Evolutionary conservation across 2,329 filamentous ascomycete species (phyloP).

Genomic region (Sclerotinia borealis): DNA sequence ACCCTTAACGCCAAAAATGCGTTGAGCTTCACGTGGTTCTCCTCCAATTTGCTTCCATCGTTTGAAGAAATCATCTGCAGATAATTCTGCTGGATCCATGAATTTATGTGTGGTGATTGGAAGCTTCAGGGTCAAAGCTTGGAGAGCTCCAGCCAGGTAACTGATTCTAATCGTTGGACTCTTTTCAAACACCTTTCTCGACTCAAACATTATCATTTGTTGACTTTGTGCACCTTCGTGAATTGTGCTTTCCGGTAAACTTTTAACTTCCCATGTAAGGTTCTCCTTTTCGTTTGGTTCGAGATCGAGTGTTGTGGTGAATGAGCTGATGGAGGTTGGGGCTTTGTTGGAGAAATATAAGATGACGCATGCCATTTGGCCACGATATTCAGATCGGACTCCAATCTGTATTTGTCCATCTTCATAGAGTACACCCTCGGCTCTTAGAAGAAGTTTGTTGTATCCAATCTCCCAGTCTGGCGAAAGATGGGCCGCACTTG

Average conservation of each 20-base stretch:
- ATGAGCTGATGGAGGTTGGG: constrained; percentile 74
- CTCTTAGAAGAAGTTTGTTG: constrained; percentile 69
- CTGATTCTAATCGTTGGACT: constrained; percentile 89
- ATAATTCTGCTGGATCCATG: constrained; percentile 85
- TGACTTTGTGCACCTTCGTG: constrained; percentile 71
- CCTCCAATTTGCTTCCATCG: constrained; percentile 98
- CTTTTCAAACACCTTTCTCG: constrained; percentile 72
- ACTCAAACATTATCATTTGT: constrained; percentile 92
- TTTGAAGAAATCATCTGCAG: constrained; percentile 95
- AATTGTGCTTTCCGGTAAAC: constrained; percentile 77
- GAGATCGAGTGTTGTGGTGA: constrained; percentile 90
- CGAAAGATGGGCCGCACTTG: constrained; percentile 84
- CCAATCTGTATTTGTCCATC: constrained; percentile 92
- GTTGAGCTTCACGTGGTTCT: constrained; percentile 77
- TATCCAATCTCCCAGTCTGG: constrained; percentile 93
- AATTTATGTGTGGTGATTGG: constrained; percentile 90
- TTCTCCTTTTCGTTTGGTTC: constrained; percentile 58
- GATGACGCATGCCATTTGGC: constrained; percentile 92
- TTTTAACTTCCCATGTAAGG: constrained; percentile 81
- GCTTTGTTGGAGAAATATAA: constrained; percentile 96
- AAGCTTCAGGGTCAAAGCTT: constrained; percentile 85
- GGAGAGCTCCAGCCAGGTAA: constrained; percentile 87
- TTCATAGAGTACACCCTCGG: constrained; percentile 89
- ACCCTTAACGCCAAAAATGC: constrained; percentile 65
- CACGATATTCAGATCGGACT: constrained; percentile 86